phyloP scores from a whole-genome alignment of 768 basidiomycete genomes.

The Cytidiella melzeri region DNA sequence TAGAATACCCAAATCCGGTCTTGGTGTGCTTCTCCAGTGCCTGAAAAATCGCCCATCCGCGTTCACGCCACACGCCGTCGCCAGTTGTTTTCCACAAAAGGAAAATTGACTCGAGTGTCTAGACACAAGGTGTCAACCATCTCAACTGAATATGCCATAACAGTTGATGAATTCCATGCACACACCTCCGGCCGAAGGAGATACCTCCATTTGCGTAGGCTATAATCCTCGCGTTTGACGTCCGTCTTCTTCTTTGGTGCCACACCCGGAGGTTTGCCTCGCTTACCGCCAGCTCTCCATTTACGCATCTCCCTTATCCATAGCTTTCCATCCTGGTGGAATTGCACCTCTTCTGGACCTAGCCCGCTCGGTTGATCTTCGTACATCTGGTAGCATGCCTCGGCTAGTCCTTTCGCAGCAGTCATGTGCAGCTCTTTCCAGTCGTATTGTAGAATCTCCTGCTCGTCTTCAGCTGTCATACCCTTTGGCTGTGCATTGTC shows the following conservation, averaged over 20 bases:
- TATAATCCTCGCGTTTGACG: conserved; percentile 37
- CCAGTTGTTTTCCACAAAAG: conserved; percentile 68
- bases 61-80: conserved; percentile 60
- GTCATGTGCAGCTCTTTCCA: conserved; percentile 57
- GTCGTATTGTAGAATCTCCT: conserved; percentile 34
- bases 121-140: too few relatives aligned
- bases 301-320: conserved; percentile 39
- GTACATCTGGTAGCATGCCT: conserved; percentile 69
- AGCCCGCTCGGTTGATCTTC: conserved; percentile 67
- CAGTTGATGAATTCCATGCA: too few relatives aligned
- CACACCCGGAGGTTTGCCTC: conserved; percentile 45
- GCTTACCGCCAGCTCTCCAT: conserved; percentile 30
- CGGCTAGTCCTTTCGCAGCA: conserved; percentile 71
- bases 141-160: too few relatives aligned
- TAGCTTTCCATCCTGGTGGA: conserved; percentile 21
- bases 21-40: conserved; percentile 58
- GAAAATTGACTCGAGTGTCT: conserved; percentile 74
- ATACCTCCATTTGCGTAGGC: conserved; percentile 40
- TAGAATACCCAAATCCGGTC: conserved; percentile 57
- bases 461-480: not conserved
- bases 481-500: conserved; percentile 1
- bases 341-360: conserved; percentile 53
- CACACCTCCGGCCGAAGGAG: conserved; percentile 66
- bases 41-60: conserved; percentile 68
- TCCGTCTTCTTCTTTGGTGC: conserved; percentile 28